phyloP scores from a whole-genome alignment of 257 asterid species.

The Ilex asprella region DNA sequence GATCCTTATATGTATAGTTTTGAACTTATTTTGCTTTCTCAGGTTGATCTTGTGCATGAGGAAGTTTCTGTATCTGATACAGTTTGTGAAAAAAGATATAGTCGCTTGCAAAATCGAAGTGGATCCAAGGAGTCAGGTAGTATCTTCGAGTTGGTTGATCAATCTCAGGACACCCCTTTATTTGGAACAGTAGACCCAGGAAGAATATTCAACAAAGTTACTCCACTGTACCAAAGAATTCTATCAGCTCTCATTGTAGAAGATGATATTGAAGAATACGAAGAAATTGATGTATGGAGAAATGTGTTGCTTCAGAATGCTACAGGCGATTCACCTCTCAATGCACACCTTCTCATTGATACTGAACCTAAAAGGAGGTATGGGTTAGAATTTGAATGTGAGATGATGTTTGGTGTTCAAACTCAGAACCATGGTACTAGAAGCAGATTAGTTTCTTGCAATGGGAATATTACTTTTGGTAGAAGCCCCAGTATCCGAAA shows the following conservation, averaged over 20 bases:
- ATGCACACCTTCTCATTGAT: slow-evolving; percentile 31
- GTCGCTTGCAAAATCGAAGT: slow-evolving; percentile 26
- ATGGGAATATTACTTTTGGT: slow-evolving; percentile 5
- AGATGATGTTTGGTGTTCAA: slow-evolving; percentile 47
- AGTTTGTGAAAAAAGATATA: slow-evolving; percentile 35
- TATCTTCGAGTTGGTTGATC: slow-evolving; percentile 41
- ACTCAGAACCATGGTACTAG: slow-evolving; percentile 46
- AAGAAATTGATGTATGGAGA: slow-evolving; percentile 68
- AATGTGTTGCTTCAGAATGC: slow-evolving; percentile 17
- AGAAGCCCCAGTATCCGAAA: slow-evolving; percentile 19
- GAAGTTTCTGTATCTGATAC: slow-evolving; percentile 33
- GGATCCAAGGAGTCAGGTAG: slow-evolving; percentile 31
- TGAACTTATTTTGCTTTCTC: slow-evolving; percentile 17
- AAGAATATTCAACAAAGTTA: slow-evolving; percentile 30
- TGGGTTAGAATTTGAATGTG: slow-evolving; percentile 38
- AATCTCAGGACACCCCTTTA: slow-evolving; percentile 37
- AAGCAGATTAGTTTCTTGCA: slow-evolving; percentile 1
- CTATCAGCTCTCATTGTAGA: slow-evolving; percentile 81
- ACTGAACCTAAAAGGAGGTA: slow-evolving; percentile 8
- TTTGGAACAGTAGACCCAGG: slow-evolving; percentile 38
- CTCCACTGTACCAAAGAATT: slow-evolving; percentile 84
- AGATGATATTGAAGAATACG: slow-evolving; percentile 71
- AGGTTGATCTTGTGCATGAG: slow-evolving; percentile 47
- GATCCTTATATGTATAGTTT: slow-evolving; percentile 11
- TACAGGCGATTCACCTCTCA: slow-evolving; percentile 34